A percentile compares a stretch with the other conserved stretches of the same genome.
These are phyloP conservation scores for Xylariaceae sp. DNA, from an alignment of 2,329 filamentous ascomycete genomes.

Conservation along the genomic window DNA sequence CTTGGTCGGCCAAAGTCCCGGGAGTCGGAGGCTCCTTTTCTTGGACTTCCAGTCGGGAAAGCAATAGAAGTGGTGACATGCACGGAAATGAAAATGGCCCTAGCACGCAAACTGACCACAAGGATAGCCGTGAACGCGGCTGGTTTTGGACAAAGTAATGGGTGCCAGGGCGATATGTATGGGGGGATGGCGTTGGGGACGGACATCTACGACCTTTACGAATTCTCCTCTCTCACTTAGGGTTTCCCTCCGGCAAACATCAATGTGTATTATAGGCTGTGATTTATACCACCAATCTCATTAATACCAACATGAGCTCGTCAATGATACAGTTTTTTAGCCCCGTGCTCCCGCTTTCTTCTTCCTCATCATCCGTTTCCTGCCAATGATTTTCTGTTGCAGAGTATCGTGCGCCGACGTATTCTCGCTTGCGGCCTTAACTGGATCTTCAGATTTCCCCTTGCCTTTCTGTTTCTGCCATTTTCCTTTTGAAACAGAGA, in stretches of 20 bases:
- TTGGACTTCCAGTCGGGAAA: constrained; percentile 7
- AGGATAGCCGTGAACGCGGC: constrained; percentile 8
- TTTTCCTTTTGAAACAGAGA: constrained; percentile 34
- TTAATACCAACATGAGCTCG: background rate
- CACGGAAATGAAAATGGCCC: background rate
- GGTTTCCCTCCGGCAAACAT: background rate
- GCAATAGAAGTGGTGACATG: background rate
- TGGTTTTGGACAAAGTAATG: constrained; percentile 23
- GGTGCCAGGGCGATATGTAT: background rate
- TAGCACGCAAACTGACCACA: background rate
- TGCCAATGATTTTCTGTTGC: constrained; percentile 75
- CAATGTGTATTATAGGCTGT: background rate
- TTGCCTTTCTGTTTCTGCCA: constrained; percentile 16
- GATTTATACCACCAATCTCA: background rate
- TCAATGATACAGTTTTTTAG: constrained; percentile 11
- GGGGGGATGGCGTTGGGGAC: background rate
- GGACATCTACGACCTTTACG: background rate
- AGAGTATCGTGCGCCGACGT: constrained; percentile 37
- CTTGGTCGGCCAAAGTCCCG: constrained; percentile 15
- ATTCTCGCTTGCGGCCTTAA: constrained; percentile 27
- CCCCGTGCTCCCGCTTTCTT: constrained; percentile 52
- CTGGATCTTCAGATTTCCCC: constrained; percentile 7
- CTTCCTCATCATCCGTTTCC: constrained; percentile 77
- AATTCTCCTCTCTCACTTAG: too few relatives aligned
- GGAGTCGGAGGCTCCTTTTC: constrained; percentile 12